Conservation (phyloP, 2,329 filamentous ascomycete species). For the Byssochlamys sp. region DNA sequence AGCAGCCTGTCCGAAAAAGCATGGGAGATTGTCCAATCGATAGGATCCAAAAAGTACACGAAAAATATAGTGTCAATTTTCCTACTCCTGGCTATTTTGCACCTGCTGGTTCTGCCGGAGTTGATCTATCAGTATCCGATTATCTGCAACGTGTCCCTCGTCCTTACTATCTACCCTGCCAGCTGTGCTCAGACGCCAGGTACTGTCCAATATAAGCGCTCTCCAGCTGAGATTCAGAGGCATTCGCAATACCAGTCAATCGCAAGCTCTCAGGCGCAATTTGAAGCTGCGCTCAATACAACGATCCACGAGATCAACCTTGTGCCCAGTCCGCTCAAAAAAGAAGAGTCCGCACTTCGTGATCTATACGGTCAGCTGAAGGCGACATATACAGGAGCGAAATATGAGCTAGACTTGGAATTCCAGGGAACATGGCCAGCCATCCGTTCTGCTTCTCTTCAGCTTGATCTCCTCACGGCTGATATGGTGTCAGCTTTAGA, state of each 20-base stretch:
- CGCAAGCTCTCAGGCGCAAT: constrained; percentile 12
- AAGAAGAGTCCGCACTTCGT: constrained; percentile 21
- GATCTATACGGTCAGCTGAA: constrained; percentile 19
- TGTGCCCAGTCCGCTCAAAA: constrained; percentile 14
- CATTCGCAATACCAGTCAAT: constrained; percentile 10
- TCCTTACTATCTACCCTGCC: constrained; percentile 19
- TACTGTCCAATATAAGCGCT: not conserved
- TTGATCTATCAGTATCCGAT: constrained; percentile 22
- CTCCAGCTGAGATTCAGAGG: not conserved
- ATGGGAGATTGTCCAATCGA: not conserved
- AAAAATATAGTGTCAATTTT: not conserved
- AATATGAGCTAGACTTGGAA: constrained; percentile 29
- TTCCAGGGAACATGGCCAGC: constrained; percentile 26
- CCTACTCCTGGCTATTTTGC: constrained; percentile 14
- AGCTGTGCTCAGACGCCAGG: constrained; percentile 16
- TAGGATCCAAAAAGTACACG: not conserved
- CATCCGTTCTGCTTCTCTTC: constrained; percentile 20
- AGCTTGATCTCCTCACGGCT: constrained; percentile 26
- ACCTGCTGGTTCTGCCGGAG: constrained; percentile 27
- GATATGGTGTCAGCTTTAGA: constrained; percentile 28
- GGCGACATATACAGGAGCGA: constrained; percentile 18
- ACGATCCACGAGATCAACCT: constrained; percentile 17
- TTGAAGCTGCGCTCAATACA: constrained; percentile 21
- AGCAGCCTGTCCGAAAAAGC: constrained; percentile 1
- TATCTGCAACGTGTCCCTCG: constrained; percentile 15